These are phyloP conservation scores for Coprinopsis sp. DNA, from an alignment of 768 basidiomycete genomes.

Conservation along the genomic window DNA sequence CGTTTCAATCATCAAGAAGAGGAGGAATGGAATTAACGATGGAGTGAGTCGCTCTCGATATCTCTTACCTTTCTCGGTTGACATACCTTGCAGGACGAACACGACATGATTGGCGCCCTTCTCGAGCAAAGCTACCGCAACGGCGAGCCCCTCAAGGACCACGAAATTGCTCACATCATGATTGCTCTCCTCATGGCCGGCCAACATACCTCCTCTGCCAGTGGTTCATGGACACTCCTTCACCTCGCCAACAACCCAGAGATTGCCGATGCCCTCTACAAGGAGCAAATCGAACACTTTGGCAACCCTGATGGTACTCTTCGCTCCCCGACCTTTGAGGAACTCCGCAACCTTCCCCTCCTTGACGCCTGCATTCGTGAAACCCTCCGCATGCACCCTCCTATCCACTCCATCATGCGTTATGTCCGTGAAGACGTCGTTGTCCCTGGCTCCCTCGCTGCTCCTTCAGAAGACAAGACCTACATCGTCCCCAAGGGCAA, in stretches of 20 bases:
- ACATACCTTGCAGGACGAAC: conserved; percentile 39
- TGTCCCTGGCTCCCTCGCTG: conserved; percentile 74
- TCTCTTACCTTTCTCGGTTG: neutral
- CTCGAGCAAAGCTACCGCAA: conserved; percentile 79
- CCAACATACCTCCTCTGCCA: conserved; percentile 95
- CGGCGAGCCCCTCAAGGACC: conserved; percentile 73
- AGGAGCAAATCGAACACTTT: conserved; percentile 85
- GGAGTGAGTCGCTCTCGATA: conserved; percentile 21
- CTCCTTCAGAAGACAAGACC: conserved; percentile 65
- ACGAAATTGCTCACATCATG: conserved; percentile 96
- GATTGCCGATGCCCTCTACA: conserved; percentile 73
- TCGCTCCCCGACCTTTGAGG: conserved; percentile 79
- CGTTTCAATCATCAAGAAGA: conserved; percentile 74
- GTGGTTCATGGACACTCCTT: conserved; percentile 85
- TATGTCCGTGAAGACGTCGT: conserved; percentile 82
- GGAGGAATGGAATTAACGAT: conserved; percentile 47
- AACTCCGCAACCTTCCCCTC: conserved; percentile 75
- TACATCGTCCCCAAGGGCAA: conserved; percentile 90
- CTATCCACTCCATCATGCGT: conserved; percentile 94
- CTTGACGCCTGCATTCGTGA: conserved; percentile 91
- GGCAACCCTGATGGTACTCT: conserved; percentile 75
- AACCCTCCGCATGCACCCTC: conserved; percentile 89
- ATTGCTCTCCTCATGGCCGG: conserved; percentile 99
- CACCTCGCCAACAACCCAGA: conserved; percentile 77
- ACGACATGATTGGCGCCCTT: conserved; percentile 91